Conservation (phyloP, 2,329 filamentous ascomycete species). For the Atkinsonella hypoxylon region DNA sequence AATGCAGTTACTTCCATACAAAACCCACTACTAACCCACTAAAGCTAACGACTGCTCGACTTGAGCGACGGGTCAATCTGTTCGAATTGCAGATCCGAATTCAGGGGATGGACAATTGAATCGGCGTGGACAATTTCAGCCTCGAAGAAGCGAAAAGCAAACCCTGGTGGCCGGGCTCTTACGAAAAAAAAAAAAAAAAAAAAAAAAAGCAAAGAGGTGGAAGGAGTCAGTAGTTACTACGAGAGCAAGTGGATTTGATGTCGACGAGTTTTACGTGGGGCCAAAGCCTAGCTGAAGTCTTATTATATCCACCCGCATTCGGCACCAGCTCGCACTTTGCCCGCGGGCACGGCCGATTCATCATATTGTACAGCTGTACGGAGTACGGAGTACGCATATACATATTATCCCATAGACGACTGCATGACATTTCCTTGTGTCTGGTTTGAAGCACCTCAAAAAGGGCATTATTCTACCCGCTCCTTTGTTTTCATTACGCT, state of each 20-base stretch:
- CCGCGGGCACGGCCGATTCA: no score
- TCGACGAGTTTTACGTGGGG: neutral
- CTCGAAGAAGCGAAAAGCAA: neutral
- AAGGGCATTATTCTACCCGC: neutral
- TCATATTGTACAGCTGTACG: no score
- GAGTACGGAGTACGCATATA: no score
- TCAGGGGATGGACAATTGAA: slow-evolving; percentile 2
- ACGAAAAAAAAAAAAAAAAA: no score
- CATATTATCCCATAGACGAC: no score
- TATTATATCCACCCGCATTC: neutral
- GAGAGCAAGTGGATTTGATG: neutral
- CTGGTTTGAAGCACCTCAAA: neutral
- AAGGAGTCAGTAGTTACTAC: neutral
- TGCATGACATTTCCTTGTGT: no score
- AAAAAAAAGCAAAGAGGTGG: neutral
- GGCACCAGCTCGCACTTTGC: no score
- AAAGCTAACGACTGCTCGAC: neutral
- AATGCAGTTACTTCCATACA: no score
- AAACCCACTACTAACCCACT: no score
- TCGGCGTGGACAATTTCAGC: neutral
- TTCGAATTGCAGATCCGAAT: neutral
- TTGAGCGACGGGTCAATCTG: neutral
- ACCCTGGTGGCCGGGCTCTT: neutral
- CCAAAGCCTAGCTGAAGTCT: neutral
- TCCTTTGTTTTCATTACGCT: neutral